These are phyloP conservation scores for Phytophthora citrophthora DNA, from an alignment of 352 stramenopile genomes.

Conservation along the genomic window DNA sequence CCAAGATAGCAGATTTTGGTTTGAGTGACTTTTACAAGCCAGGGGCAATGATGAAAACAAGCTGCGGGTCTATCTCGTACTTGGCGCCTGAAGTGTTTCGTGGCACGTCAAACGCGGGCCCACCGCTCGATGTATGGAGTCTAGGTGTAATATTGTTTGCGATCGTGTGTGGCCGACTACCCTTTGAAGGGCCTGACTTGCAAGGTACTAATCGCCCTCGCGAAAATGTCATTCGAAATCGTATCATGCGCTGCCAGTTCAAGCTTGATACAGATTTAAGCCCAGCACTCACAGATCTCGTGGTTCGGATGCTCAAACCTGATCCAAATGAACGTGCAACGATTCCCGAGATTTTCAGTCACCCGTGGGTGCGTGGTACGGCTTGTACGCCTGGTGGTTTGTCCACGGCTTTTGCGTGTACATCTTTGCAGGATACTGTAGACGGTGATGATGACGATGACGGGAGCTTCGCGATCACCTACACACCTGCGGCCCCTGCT, in stretches of 20 bases:
- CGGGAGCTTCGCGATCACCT: constrained; percentile 57
- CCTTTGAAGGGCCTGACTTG: constrained; percentile 85
- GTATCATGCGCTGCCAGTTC: constrained; percentile 87
- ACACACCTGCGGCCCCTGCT: constrained; percentile 40
- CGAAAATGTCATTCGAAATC: constrained; percentile 86
- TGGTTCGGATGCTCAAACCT: constrained; percentile 80
- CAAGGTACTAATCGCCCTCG: constrained; percentile 74
- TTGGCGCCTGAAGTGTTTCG: constrained; percentile 88
- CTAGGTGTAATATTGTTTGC: constrained; percentile 89
- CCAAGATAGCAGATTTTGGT: constrained; percentile 90
- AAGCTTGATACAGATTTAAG: constrained; percentile 82
- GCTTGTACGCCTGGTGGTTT: constrained; percentile 39
- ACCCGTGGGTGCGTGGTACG: constrained; percentile 77
- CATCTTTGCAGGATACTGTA: constrained; percentile 31
- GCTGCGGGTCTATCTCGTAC: constrained; percentile 88
- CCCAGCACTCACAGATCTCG: constrained; percentile 71
- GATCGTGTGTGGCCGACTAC: constrained; percentile 80
- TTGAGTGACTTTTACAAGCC: constrained; percentile 90
- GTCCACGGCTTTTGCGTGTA: constrained; percentile 23
- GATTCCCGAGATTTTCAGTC: constrained; percentile 87
- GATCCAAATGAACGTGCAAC: constrained; percentile 82
- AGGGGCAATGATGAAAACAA: constrained; percentile 90
- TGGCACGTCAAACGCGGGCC: constrained; percentile 81
- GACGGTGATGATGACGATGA: constrained; percentile 54
- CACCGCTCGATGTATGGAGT: constrained; percentile 92